phyloP scores from a whole-genome alignment of 176 grass and related monocot genomes.

The Puccinellia tenuiflora region DNA sequence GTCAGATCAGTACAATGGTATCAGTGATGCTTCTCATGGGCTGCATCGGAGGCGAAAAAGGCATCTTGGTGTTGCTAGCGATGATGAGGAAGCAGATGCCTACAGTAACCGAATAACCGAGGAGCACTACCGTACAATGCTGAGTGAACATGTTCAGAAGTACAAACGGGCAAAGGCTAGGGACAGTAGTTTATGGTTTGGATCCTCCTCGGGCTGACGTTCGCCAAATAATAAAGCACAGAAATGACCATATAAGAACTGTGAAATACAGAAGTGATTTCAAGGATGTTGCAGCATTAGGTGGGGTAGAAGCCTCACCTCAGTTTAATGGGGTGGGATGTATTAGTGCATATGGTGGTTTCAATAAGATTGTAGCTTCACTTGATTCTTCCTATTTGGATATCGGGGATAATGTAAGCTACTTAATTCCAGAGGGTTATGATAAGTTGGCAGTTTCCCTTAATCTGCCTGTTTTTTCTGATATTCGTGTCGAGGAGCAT shows the following conservation, averaged over 20 bases:
- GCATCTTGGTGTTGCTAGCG: slow-evolving; percentile 37
- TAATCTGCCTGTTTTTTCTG: slow-evolving; percentile 77
- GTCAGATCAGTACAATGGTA: slow-evolving; percentile 57
- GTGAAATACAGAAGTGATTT: slow-evolving; percentile 37
- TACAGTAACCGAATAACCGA: slow-evolving; percentile 68
- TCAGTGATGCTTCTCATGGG: slow-evolving; percentile 47
- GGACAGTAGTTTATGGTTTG: slow-evolving; percentile 48
- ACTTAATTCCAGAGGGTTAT: slow-evolving; percentile 75
- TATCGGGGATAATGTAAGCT: slow-evolving; percentile 79
- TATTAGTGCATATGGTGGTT: slow-evolving; percentile 53
- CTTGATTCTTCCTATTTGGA: slow-evolving; percentile 80
- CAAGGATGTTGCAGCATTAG: slow-evolving; percentile 20
- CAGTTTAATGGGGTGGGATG: slow-evolving; percentile 37
- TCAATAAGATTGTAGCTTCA: slow-evolving; percentile 59
- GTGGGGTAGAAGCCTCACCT: slow-evolving; percentile 31
- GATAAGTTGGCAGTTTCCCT: slow-evolving; percentile 79
- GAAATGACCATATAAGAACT: slow-evolving; percentile 36
- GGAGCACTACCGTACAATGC: slow-evolving; percentile 89
- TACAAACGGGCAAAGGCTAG: slow-evolving; percentile 52
- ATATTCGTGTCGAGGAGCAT: slow-evolving; percentile 70
- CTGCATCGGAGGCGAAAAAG: slow-evolving; percentile 45
- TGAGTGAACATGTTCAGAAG: slow-evolving; percentile 82
- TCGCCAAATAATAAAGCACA: slow-evolving; percentile 31
- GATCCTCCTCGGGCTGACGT: slow-evolving; percentile 32
- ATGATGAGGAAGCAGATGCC: slow-evolving; percentile 53